Percentiles rank a stretch among this genome's conserved stretches.
These are phyloP conservation scores for Trichoderma virens DNA, from an alignment of 495 filamentous ascomycete species.

Conservation along the genomic window DNA sequence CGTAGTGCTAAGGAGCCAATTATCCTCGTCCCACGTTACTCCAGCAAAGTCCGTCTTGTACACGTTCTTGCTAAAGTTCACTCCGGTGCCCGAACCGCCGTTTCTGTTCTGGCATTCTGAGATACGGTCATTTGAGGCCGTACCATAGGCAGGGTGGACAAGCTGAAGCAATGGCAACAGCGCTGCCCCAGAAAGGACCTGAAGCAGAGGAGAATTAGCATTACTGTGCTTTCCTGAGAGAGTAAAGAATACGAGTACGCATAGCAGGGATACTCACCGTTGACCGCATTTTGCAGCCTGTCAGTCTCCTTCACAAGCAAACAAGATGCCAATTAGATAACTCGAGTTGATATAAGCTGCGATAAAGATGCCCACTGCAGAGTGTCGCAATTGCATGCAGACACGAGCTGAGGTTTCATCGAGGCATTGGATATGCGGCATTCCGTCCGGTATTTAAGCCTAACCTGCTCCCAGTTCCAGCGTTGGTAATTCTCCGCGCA, in stretches of 20 bases:
- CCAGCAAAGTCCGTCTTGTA: conserved; percentile 1
- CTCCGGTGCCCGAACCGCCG: not conserved
- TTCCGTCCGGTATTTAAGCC: not conserved
- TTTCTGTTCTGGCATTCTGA: not conserved
- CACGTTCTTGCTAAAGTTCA: not conserved
- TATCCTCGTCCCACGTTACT: conserved; percentile 50
- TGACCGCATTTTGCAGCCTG: not conserved
- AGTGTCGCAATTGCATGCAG: not conserved
- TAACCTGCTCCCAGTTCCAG: not conserved
- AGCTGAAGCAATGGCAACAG: conserved; percentile 1
- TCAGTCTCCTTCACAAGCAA: not conserved
- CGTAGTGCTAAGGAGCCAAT: conserved; percentile 53
- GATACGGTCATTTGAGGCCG: not conserved
- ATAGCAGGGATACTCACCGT: not conserved
- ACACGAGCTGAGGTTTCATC: conserved; percentile 1
- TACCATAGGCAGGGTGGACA: not conserved
- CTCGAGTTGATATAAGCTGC: not conserved
- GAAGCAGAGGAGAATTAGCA: not conserved
- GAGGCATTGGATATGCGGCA: not conserved
- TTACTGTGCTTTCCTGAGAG: not conserved
- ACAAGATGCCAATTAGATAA: not conserved
- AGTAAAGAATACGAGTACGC: not conserved
- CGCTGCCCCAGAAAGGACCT: not conserved
- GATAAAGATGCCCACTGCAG: not conserved
- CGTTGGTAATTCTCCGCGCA: not conserved